A percentile compares a stretch with the other conserved stretches of the same genome.
Evolutionary conservation across 192 early-diverging fungal genomes (phyloP).

Genomic region (Coemansia nantahalensis): DNA sequence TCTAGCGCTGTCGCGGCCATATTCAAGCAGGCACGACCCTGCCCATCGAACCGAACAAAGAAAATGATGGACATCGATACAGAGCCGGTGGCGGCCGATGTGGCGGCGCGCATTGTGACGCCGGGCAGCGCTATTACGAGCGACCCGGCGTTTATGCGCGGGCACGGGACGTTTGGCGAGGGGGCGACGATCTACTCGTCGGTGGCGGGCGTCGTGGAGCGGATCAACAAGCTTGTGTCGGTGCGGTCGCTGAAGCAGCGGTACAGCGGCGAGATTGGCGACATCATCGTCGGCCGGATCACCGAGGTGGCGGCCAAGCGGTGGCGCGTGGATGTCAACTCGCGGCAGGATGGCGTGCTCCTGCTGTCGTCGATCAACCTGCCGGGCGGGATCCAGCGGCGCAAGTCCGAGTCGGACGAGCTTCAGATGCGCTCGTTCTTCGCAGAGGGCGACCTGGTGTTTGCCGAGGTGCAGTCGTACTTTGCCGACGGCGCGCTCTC

Average conservation of each 20-base stretch:
- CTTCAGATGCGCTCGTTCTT: conserved; percentile 95
- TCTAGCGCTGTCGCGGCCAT: too few species aligned
- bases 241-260: conserved; percentile 84
- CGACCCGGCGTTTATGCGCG: conserved; percentile 53
- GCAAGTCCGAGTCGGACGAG: conserved; percentile 95
- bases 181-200: conserved; percentile 73
- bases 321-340: conserved; percentile 94
- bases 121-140: conserved; percentile 45
- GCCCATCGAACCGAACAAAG: too few species aligned
- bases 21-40: too few species aligned
- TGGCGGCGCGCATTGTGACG: conserved; percentile 41
- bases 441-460: conserved; percentile 90
- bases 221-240: conserved; percentile 94
- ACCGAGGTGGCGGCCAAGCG: conserved; percentile 86
- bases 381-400: conserved; percentile 91
- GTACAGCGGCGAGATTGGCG: conserved; percentile 93
- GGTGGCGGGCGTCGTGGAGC: conserved; percentile 87
- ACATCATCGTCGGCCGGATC: conserved; percentile 94
- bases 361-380: conserved; percentile 89
- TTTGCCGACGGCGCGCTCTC: conserved; percentile 85
- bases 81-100: conserved; percentile 8
- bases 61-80: conserved; percentile 29
- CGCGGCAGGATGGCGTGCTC: conserved; percentile 81
- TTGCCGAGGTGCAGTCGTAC: conserved; percentile 85
- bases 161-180: conserved; percentile 87